These are phyloP conservation scores for Eragrostis curvula DNA, from an alignment of 176 grass and related monocot species.

Conservation along the genomic window DNA sequence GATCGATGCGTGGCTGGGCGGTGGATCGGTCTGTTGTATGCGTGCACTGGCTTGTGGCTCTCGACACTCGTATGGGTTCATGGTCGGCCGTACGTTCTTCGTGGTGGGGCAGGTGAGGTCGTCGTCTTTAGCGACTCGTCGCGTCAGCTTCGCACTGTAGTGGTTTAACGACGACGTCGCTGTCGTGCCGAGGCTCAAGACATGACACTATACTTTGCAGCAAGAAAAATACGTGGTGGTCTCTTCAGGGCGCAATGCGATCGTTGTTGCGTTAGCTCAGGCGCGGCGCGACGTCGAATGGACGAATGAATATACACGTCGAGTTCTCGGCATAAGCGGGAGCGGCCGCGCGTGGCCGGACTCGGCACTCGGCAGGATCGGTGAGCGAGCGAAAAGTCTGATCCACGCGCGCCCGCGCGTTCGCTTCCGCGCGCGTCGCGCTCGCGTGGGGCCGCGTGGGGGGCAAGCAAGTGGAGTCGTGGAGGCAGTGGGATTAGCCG, in stretches of 20 bases:
- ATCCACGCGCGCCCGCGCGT: too few relatives aligned
- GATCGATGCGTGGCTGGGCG: background rate
- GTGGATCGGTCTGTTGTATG: background rate
- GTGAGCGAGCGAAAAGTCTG: too few relatives aligned
- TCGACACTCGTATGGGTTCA: background rate
- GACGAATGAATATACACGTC: too few relatives aligned
- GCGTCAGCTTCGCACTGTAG: background rate
- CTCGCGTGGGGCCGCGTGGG: too few relatives aligned
- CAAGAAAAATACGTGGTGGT: background rate
- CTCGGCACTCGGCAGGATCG: too few relatives aligned
- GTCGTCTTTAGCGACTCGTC: background rate
- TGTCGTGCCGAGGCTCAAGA: background rate
- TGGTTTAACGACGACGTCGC: background rate
- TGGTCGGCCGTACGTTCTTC: background rate
- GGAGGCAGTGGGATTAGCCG: too few relatives aligned
- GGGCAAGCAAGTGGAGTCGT: too few relatives aligned
- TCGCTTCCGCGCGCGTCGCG: too few relatives aligned
- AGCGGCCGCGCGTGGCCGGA: too few relatives aligned
- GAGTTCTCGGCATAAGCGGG: too few relatives aligned
- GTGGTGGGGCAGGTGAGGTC: background rate
- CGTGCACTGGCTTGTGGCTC: slow-evolving; percentile 14
- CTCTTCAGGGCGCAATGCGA: background rate
- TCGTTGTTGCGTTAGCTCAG: too few relatives aligned
- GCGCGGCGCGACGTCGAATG: too few relatives aligned
- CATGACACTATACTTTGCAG: background rate